Conservation (phyloP, 2,329 filamentous ascomycete genomes). For the Madurella mycetomatis region DNA sequence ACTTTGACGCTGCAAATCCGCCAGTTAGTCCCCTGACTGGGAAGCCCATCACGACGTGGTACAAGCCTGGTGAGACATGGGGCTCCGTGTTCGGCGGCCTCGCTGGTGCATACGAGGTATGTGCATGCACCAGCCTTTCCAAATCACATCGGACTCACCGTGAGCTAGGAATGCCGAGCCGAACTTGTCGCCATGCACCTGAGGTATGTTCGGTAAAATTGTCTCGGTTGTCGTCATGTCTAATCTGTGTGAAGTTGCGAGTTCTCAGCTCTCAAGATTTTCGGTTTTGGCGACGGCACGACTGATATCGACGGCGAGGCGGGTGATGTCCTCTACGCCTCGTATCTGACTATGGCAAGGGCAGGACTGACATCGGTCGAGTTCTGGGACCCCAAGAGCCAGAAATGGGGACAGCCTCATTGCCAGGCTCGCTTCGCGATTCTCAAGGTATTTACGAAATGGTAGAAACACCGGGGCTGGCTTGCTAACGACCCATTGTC, state of each 20-base stretch:
- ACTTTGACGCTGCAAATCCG: conserved; percentile 80
- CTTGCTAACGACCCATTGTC: not conserved
- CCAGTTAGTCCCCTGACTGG: conserved; percentile 75
- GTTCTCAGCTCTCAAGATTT: conserved; percentile 82
- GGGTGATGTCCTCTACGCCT: conserved; percentile 80
- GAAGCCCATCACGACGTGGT: conserved; percentile 78
- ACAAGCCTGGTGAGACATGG: conserved; percentile 95
- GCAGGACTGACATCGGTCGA: conserved; percentile 86
- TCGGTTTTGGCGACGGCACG: conserved; percentile 79
- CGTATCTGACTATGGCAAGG: conserved; percentile 90
- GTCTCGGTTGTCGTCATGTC: not conserved
- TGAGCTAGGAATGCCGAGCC: conserved; percentile 68
- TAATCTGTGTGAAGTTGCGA: conserved; percentile 58
- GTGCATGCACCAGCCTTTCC: not conserved
- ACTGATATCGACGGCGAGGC: conserved; percentile 69
- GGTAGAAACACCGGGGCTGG: not conserved
- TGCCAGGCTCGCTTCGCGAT: conserved; percentile 91
- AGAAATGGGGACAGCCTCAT: conserved; percentile 90
- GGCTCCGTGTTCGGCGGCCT: conserved; percentile 85
- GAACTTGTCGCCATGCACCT: conserved; percentile 92
- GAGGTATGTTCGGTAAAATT: conserved; percentile 18
- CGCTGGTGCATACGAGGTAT: conserved; percentile 73
- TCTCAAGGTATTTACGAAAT: conserved; percentile 45
- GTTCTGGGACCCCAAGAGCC: conserved; percentile 87
- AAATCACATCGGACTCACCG: conserved; percentile 3